Evolutionary conservation across 257 asterid genomes (phyloP), one percentile per base, ranked within the genome.

Genomic region (Petunia axillaris): DNA sequence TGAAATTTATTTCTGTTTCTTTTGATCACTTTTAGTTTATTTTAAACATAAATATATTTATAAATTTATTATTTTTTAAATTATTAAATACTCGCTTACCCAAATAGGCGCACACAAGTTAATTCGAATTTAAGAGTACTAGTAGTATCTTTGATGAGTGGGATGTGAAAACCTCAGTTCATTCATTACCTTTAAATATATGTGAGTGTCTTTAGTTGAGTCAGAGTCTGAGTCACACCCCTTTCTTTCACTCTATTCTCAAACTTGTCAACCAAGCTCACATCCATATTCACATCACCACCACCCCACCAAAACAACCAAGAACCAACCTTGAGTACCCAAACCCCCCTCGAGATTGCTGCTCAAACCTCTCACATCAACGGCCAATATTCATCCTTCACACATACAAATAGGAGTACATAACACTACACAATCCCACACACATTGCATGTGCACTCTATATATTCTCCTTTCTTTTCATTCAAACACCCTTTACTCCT

Each of bases 271-370:
- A 37, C 25, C 41, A 60, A 36, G 25, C 16, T 43, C 75, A 62
- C n/a, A 6, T 6, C 67, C 25, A 43, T 38, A 11, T 54, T 59
- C 63, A 78, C 46, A 63, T 7, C 44, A 59, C 14, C 25, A 5
- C 13, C 81, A 41, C 63, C 57, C 38, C 44, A n/a, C 50, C 13
- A 37, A 36, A 16, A 38, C 37, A 48, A n/a, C 35, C 2, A 57
- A 37, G 38, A 36, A 16, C 52, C 37, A 48, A n/a, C 35, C 2
- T 1, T 48, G 60, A 35, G 13, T 35, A 48, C 6, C 77, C 77
- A 71, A 52, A 52, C 8, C 25, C 71, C 4, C 80, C 80, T 77
- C 73, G 80, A 77, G 73, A 77, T 77, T 59, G 73, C 58, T 16
- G 44, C 80, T 36, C 8, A n/a, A 15, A 68, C 6, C 3, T 7